phyloP scores from a whole-genome alignment of 345 rosid genomes.

The Lenwebbia sp. region DNA sequence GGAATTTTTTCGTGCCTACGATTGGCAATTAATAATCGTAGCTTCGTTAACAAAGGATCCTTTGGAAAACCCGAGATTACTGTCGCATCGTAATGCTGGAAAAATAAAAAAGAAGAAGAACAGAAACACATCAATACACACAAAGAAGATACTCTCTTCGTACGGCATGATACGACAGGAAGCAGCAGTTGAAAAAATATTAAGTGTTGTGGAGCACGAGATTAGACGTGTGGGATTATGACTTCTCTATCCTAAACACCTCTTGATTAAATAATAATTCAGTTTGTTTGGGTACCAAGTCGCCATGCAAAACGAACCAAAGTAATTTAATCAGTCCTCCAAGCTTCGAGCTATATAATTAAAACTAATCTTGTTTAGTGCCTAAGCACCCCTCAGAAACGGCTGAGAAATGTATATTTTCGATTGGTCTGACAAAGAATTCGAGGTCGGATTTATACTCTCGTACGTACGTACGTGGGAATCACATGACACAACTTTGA shows the following conservation, averaged over 20 bases:
- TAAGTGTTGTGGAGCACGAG: conserved; percentile 15
- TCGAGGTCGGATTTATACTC: background rate
- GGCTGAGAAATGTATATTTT: background rate
- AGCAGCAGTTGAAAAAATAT: background rate
- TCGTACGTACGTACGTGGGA: background rate
- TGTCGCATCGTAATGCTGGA: background rate
- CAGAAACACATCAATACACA: background rate
- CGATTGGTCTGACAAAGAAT: background rate
- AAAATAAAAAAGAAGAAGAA: background rate
- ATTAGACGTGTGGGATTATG: conserved; percentile 29
- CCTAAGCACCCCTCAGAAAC: background rate
- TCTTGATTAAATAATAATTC: background rate
- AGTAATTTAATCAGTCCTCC: background rate
- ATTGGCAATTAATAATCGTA: background rate
- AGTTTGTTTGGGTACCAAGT: background rate
- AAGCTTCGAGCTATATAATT: background rate
- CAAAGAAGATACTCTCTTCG: background rate
- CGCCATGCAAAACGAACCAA: background rate
- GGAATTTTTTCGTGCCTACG: background rate
- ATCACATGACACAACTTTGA: background rate
- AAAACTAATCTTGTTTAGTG: background rate
- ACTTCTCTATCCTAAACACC: background rate
- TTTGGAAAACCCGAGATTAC: background rate
- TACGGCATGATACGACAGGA: background rate
- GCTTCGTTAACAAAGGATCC: background rate